Evolutionary conservation across 306 rosid genomes (phyloP), one percentile per base, ranked within the genome.

Genomic region (Amphicarpaea edgeworthii): DNA sequence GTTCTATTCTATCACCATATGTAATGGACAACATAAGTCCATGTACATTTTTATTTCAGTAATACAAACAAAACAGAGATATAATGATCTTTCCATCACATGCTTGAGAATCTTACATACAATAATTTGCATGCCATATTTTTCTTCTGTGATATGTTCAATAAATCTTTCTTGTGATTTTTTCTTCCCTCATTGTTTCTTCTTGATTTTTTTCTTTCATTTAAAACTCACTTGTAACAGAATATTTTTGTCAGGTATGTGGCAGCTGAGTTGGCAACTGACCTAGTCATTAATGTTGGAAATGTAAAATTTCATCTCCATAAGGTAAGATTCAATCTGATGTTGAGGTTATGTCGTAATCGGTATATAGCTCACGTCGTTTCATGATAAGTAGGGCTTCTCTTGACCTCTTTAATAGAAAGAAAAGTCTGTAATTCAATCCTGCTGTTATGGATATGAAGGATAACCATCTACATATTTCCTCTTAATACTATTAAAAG

Each of bases 261-360:
- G 58, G 87, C 88, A 32, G 87, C 89, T 20, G 98, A 91, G 82
- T 78, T 93, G 78, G 89, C 91, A 66, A 80, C 97, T 12, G 98
- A 93, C 77, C 57, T 91, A 23, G 87, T 55, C 50, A 78, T 91
- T 68, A 88, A 87, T 57, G 87, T 91, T 41, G 91, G 96, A 60
- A 88, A 86, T 32, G 89, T 88, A 42, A 91, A 87, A 75, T 93
- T 93, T 84, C 87, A 86, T 84, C 85, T 93, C 59, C 98, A 91
- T 15, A 93, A 93, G 98, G 98, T 93, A 87, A 81, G 76, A 69
- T 67, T 73, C 77, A 72, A 66, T 68, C 73, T 72, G 61, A 46
- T 30, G 26, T 75, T 70, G 38, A 62, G 73, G 38, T 12, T 77
- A 28, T 75, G n/a, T 19, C 46, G 53, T 68, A 42, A 26, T 80